A percentile compares a stretch with the other conserved stretches of the same genome.
Evolutionary conservation across 345 rosid species (phyloP).

Genomic region (Camelina neglecta): DNA sequence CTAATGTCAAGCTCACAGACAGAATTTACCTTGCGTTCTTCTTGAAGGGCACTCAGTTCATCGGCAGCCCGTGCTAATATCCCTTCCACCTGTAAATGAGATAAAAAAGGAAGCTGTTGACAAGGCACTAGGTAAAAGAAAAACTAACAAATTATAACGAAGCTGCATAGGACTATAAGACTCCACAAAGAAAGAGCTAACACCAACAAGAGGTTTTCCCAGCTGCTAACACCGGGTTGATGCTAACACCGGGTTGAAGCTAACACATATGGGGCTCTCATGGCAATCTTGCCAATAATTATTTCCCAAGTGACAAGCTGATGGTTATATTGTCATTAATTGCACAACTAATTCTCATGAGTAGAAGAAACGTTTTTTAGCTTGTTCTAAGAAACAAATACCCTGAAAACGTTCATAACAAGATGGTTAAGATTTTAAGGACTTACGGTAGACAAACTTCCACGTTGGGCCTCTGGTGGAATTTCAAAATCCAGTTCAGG

Average conservation of each 20-base stretch:
- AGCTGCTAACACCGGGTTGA: background rate
- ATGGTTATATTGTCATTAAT: background rate
- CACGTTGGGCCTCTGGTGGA: constrained; percentile 95
- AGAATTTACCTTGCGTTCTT: constrained; percentile 74
- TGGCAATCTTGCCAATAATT: background rate
- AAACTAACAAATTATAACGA: constrained; percentile 7
- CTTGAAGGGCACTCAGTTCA: constrained; percentile 89
- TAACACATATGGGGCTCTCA: background rate
- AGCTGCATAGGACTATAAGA: background rate
- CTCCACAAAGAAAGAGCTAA: background rate
- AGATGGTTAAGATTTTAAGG: constrained; percentile 22
- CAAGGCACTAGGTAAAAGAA: background rate
- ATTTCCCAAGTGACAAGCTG: background rate
- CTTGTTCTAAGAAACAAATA: background rate
- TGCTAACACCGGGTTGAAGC: background rate
- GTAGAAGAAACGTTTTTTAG: background rate
- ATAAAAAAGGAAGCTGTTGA: background rate
- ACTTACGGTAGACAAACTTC: constrained; percentile 86
- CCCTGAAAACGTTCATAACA: background rate
- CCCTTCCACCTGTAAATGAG: constrained; percentile 70
- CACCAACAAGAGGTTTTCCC: background rate
- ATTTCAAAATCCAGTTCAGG: constrained; percentile 94
- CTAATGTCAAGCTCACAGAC: background rate
- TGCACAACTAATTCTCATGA: background rate
- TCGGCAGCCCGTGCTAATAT: constrained; percentile 75